Conservation (phyloP, 1,284 basidiomycete genomes). For the Ceratobasidium sp. region DNA sequence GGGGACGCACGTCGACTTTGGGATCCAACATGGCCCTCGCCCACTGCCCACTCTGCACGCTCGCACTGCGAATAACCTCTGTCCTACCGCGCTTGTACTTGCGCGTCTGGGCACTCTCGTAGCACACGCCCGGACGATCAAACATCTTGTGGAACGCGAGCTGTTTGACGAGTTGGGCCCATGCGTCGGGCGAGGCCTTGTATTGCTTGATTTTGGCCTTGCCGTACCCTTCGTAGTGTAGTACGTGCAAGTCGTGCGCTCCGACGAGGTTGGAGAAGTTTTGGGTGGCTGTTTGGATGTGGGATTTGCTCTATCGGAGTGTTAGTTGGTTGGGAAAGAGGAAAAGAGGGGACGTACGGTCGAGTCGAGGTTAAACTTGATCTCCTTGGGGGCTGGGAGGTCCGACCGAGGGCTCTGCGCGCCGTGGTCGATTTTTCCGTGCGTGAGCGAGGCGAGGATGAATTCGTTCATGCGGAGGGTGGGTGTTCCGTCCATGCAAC, state of each 20-base stretch:
- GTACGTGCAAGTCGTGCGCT: conserved; percentile 77
- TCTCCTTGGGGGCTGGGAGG: conserved; percentile 67
- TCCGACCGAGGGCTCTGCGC: conserved; percentile 54
- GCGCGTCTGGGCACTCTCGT: conserved; percentile 94
- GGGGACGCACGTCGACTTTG: conserved; percentile 56
- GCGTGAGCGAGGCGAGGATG: conserved; percentile 77
- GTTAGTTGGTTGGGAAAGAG: background rate
- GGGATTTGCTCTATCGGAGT: conserved; percentile 53
- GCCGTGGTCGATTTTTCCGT: conserved; percentile 79
- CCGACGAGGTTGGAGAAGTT: conserved; percentile 81
- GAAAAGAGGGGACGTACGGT: conserved; percentile 44
- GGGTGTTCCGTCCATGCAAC: conserved; percentile 86
- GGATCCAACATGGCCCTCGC: conserved; percentile 85
- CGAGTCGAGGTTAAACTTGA: conserved; percentile 74
- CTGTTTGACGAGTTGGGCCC: conserved; percentile 95
- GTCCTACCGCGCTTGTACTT: conserved; percentile 92
- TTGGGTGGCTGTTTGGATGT: conserved; percentile 63
- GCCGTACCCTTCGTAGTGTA: conserved; percentile 90
- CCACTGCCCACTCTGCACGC: conserved; percentile 85
- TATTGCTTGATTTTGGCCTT: conserved; percentile 80
- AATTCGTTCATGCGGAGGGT: conserved; percentile 97
- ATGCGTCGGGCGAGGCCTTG: conserved; percentile 92
- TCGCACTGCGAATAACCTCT: conserved; percentile 90
- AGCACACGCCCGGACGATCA: conserved; percentile 81
- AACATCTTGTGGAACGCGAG: conserved; percentile 90